Evolutionary conservation across 164 flowering plant species (phyloP), one percentile per base, ranked within the genome.

Genomic region (Umbilicus rupestris): DNA sequence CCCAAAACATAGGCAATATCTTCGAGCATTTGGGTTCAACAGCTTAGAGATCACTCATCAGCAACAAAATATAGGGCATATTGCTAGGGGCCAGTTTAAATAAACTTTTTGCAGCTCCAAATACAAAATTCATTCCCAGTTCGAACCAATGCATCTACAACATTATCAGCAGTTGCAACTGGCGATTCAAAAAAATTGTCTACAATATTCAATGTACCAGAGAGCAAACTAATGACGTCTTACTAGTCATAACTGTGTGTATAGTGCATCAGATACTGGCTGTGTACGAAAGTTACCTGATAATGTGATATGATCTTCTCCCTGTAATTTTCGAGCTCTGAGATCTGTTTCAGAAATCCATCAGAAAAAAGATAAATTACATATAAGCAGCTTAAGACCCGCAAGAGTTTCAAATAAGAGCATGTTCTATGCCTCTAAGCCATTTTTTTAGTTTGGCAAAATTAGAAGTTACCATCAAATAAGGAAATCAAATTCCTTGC

Each of bases 281-380:
- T 41, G 44, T 41, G 44, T 41, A 9, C 10, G 44, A 41, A 3
- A 9, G 5, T 47, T 47, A 47, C 55, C 55, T 47, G 24, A 47
- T 55, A 55, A 55, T 55, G 60, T 28, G 60, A 55, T 28, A 55
- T 26, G 33, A 55, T 55, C 33, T 55, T 55, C 6, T 55, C 60
- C 33, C 60, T 12, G 60, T 55, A 55, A 3, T 5, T 55, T 28
- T 55, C 19, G 60, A 55, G 60, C 14, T 55, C 60, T 5, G 60
- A 55, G 4, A 29, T 30, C 60, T 55, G 60, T 55, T 26, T 28
- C 28, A 55, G 5, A 28, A 55, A 28, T 12, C 17, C 17, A 28
- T 26, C 33, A 55, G 33, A 11, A 55, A 24, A 12, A 3, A 24
- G 17, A 26, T 0, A 55, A 12, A 11, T 26, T 11, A 8, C 0